Conservation (phyloP, 805 yeast genomes). For the Saccharomycopsis fibuligera region DNA sequence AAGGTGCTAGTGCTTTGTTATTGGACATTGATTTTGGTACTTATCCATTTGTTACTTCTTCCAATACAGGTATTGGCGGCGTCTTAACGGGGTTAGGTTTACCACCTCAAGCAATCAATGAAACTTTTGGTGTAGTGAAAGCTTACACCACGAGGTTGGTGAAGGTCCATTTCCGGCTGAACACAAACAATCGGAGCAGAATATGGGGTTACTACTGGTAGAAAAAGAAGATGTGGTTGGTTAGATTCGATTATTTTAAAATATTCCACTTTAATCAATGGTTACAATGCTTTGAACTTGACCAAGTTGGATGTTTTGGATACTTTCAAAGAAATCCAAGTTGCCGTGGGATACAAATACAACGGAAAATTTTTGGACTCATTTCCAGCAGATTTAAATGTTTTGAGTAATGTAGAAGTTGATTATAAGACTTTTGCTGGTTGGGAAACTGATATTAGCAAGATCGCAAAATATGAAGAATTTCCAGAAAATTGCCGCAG, state of each 20-base stretch:
- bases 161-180: conserved; percentile 99
- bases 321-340: conserved; percentile 78
- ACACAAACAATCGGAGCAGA: conserved; percentile 95
- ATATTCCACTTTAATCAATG: conserved; percentile 87
- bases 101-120: conserved; percentile 79
- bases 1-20: conserved; percentile 98
- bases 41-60: conserved; percentile 94
- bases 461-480: conserved; percentile 60
- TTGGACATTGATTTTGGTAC: conserved; percentile 97
- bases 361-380: conserved; percentile 68
- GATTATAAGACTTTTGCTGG: conserved; percentile 90
- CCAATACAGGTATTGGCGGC: conserved; percentile 96
- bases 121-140: conserved; percentile 92
- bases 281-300: conserved; percentile 89
- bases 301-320: conserved; percentile 95
- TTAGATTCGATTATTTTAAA: conserved; percentile 90
- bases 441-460: conserved; percentile 82
- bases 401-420: conserved; percentile 85
- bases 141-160: conserved; percentile 99
- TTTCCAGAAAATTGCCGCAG: conserved; percentile 84
- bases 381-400: conserved; percentile 89
- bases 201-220: conserved; percentile 96
- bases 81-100: conserved; percentile 94
- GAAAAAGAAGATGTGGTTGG: conserved; percentile 99
- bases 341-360: conserved; percentile 77